phyloP scores from a whole-genome alignment of 345 rosid genomes.

The Eucalyptus fibrosa region DNA sequence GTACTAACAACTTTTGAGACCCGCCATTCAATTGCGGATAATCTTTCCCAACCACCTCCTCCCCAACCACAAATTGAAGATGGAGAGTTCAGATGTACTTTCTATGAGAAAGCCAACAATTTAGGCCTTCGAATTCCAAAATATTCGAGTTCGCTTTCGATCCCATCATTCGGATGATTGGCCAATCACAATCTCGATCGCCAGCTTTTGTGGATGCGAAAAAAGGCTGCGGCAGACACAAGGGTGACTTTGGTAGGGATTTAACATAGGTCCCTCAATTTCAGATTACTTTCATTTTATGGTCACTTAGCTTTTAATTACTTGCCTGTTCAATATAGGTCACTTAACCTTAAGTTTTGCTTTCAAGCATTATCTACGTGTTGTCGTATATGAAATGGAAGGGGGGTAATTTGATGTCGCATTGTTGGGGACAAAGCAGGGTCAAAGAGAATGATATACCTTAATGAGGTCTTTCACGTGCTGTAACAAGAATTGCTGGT shows the following conservation, averaged over 20 bases:
- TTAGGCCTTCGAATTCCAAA: not conserved
- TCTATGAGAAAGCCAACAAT: not conserved
- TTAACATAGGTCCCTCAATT: not conserved
- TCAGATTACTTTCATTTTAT: not conserved
- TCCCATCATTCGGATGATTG: not conserved
- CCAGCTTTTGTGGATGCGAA: not conserved
- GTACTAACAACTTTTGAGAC: not conserved
- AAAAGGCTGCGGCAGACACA: not conserved
- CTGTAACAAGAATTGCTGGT: constrained; percentile 47
- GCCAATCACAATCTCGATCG: not conserved
- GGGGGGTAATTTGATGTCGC: not conserved
- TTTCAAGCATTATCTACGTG: not conserved
- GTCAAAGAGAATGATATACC: constrained; percentile 11
- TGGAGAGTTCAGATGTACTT: not conserved
- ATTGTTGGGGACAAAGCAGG: not conserved
- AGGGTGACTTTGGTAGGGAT: not conserved
- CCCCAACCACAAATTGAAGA: not conserved
- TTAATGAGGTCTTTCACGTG: constrained; percentile 24
- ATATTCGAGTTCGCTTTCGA: not conserved
- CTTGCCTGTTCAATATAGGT: not conserved
- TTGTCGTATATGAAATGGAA: not conserved
- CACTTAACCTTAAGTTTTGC: not conserved
- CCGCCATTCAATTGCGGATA: not conserved
- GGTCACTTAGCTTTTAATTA: not conserved
- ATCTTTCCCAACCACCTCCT: not conserved